Evolutionary conservation across 768 basidiomycete species (phyloP), one percentile per base, ranked within the genome.

Genomic region (Phlebiopsis flavidoalba): DNA sequence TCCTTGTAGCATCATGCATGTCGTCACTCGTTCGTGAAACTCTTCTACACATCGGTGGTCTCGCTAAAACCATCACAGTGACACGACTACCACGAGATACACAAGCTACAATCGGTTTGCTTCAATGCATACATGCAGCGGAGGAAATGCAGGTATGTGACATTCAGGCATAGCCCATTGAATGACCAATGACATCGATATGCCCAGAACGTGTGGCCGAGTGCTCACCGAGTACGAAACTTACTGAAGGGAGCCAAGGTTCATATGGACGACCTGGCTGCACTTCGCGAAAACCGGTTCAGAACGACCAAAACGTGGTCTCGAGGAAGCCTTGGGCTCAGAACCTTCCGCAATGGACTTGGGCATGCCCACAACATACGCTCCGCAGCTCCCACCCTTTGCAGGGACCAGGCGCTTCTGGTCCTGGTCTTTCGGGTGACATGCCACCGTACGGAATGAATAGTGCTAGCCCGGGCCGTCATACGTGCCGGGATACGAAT

Each of bases 1-100:
- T 61, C 22, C n/a, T 49, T 59, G 21, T 68, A 91, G 90, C 31
- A 87, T 91, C 65, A 89, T 91, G 89, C 89, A 92, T 67, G 81
- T 90, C 47, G 74, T 89, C 65, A 88, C 88, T 17, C 68, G 90
- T 89, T 71, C 63, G 86, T 72, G 35, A 12, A 12, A 17, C 8
- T 19, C 22, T 26, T 7, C 6, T 51, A 55, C 33, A 55, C 57
- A 58, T 55, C 21, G 26, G 8, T 63, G 62, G n/a, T 66, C 57
- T 62, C 26, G 40, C 40, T 43, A 58, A 43, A 59, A 46, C 53
- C n/a, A 4, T 43, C 49, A 19, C 64, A 92, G 90, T 92, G 70
- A 85, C 83, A 7, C 75, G 89, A 59, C 82, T 83, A n/a, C 87
- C 90, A 19, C 80, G 83, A 45, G 86, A 86, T 67, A 77, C 88